These are phyloP conservation scores for Tulasnella sp. DNA, from an alignment of 768 basidiomycete genomes.

Conservation along the genomic window DNA sequence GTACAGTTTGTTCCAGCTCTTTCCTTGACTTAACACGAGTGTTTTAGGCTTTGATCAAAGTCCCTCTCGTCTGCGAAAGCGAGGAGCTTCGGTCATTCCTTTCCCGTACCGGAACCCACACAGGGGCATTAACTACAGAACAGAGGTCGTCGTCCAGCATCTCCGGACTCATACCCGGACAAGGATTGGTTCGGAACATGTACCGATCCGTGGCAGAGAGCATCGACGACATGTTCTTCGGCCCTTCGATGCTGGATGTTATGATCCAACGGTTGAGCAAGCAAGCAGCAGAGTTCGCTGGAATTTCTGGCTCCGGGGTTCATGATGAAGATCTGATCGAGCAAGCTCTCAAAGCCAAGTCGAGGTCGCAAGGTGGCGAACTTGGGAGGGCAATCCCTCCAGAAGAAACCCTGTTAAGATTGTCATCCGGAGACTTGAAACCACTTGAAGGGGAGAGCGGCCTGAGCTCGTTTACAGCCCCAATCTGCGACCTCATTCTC, in stretches of 20 bases:
- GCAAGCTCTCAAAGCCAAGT: conserved; percentile 60
- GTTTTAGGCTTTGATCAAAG: conserved; percentile 62
- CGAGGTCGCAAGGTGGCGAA: conserved; percentile 9
- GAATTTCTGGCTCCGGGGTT: conserved; percentile 70
- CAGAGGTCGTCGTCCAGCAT: conserved; percentile 41
- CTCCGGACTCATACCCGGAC: conserved; percentile 53
- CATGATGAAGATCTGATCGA: conserved; percentile 82
- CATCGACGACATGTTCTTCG: conserved; percentile 96
- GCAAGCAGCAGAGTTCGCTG: conserved; percentile 85
- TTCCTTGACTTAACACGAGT: not conserved
- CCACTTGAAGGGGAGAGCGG: conserved; percentile 85
- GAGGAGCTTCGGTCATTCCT: conserved; percentile 79
- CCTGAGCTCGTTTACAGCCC: conserved; percentile 82
- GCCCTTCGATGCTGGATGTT: conserved; percentile 91
- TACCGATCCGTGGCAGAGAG: conserved; percentile 91
- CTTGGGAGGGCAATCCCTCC: conserved; percentile 56
- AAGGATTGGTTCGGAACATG: conserved; percentile 75
- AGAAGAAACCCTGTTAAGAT: conserved; percentile 63
- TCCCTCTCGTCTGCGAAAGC: conserved; percentile 74
- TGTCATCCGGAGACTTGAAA: conserved; percentile 56
- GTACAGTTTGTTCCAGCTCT: conserved; percentile 27
- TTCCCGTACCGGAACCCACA: conserved; percentile 58
- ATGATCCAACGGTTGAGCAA: conserved; percentile 86
- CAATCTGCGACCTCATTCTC: conserved; percentile 89
- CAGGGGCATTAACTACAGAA: conserved; percentile 68